Base-by-base conservation (phyloP, 495 filamentous ascomycete genomes). In the Xylaria castorea region DNA sequence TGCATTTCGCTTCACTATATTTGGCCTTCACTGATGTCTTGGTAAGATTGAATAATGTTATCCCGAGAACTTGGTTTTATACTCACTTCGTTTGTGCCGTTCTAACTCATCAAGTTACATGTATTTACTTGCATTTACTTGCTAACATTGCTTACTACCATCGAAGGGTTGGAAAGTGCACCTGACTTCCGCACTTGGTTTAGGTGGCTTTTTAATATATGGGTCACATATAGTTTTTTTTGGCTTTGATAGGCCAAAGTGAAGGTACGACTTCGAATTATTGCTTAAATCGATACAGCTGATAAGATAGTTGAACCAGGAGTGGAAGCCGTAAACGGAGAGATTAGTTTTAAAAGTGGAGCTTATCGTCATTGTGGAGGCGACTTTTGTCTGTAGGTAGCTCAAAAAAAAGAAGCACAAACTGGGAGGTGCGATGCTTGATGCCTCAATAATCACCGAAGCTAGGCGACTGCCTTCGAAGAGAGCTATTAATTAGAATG, bases 291-390 rank as follows among this genome's bases (percentile, higher is more conserved):
- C 7, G 8, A 64, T 64, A 46, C 46, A 48, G 22, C 27, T 30
- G 20, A 50, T 66, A 50, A 27, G 36, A 3, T 1, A 6, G n/a
- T n/a, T n/a, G n/a, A n/a, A n/a, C n/a, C n/a, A 8, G 42, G 66
- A 42, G 48, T 50, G 66, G 36, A 18, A 40, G 11, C 61, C 22
- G 38, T 27, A 22, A 27, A 34, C 30, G 40, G 5, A 22, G 36
- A 14, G 42, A 46, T 48, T 48, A 14, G 30, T 18, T 9, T 55
- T 44, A 30, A 57, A 36, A 30, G 50, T 44, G 66, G 66, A 18
- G 14, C 30, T 12, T 20, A 27, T 42, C 66, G 66, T 68, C 50
- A 68, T 68, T 38, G 66, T 44, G 66, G 66, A 22, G 34, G 36
- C 66, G n/a, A 42, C 30, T 16, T 55, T 36, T 51, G 48, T 18